Conservation (phyloP, 192 early-diverging fungal species). For the Coemansia sp. region DNA sequence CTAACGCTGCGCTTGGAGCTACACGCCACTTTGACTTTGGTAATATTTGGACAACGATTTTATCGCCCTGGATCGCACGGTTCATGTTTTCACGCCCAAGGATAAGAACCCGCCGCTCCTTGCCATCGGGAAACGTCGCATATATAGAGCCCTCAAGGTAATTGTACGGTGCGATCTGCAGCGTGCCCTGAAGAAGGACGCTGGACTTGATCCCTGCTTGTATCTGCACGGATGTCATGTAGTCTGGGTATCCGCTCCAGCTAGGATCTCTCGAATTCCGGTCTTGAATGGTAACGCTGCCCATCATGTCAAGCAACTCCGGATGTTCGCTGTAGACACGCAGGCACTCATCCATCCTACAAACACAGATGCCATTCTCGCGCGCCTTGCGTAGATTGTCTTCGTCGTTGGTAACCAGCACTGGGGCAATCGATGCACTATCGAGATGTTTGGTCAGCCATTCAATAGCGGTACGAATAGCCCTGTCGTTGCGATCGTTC, state of each 20-base stretch:
- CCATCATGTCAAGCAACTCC: conserved; percentile 92
- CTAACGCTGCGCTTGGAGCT: conserved; percentile 66
- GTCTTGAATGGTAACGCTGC: conserved; percentile 50
- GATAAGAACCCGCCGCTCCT: conserved; percentile 73
- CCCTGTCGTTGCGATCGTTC: conserved; percentile 95
- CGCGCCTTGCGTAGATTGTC: conserved; percentile 75
- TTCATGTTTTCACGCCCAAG: conserved; percentile 84
- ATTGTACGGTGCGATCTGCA: conserved; percentile 85
- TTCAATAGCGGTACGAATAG: conserved; percentile 79
- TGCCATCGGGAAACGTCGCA: conserved; percentile 70
- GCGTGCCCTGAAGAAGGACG: conserved; percentile 74
- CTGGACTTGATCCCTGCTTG: conserved; percentile 83
- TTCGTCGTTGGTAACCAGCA: conserved; percentile 88
- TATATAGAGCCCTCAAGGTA: conserved; percentile 82
- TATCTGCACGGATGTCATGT: conserved; percentile 75
- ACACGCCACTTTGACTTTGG: conserved; percentile 85
- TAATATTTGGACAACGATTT: conserved; percentile 83
- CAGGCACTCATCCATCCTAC: conserved; percentile 79
- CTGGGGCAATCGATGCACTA: conserved; percentile 53
- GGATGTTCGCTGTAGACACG: conserved; percentile 68
- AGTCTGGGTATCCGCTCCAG: conserved; percentile 61
- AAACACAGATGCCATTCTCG: conserved; percentile 62
- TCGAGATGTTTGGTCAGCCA: conserved; percentile 85
- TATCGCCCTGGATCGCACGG: conserved; percentile 89
- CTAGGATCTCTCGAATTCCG: conserved; percentile 49